Base-by-base conservation (phyloP, 345 rosid genomes). In the Gossypium bickii region DNA sequence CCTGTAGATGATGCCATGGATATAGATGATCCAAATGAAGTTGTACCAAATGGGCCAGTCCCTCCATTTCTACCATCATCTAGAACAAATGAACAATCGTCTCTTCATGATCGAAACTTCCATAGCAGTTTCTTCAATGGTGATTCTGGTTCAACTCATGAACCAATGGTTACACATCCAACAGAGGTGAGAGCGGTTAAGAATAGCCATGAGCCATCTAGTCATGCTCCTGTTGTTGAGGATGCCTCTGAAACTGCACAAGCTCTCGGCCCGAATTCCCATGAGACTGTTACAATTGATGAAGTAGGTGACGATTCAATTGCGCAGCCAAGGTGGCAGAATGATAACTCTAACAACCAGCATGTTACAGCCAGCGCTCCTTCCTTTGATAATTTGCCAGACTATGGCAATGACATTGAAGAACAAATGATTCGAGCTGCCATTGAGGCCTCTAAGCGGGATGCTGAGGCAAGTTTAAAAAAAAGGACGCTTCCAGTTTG, bases 351-450 rank as follows among this genome's bases (percentile, higher is more conserved):
- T 76, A 76, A 3, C 18, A 72, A 65, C 34, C 72, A 72, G 64
- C 80, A 76, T 66, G 71, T 51, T 29, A 74, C 72, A 78, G 89
- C 86, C 18, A 76, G 77, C 52, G 92, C 82, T 75, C 85, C 94
- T 59, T 78, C 62, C 43, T 77, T 81, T 71, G 83, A 84, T 76
- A 70, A 80, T 76, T 72, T 80, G 74, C 87, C 84, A 29, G 97
- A 89, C 76, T 79, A 85, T 82, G 48, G 74, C 82, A 84, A 88
- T 87, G 98, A 93, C 72, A 90, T 93, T 65, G 99, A 96, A 85
- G 99, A 96, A 86, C 93, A 96, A 83, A 96, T 96, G 99, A 76
- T 96, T 80, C 83, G 80, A 76, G 99, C 98, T 85, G 99, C 99
- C 78, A 93, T 96, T 71, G 99, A 96, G 88, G 99, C 99, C 74